Conservation (phyloP, 805 yeast genomes). For the Ogataea degrootiae region DNA sequence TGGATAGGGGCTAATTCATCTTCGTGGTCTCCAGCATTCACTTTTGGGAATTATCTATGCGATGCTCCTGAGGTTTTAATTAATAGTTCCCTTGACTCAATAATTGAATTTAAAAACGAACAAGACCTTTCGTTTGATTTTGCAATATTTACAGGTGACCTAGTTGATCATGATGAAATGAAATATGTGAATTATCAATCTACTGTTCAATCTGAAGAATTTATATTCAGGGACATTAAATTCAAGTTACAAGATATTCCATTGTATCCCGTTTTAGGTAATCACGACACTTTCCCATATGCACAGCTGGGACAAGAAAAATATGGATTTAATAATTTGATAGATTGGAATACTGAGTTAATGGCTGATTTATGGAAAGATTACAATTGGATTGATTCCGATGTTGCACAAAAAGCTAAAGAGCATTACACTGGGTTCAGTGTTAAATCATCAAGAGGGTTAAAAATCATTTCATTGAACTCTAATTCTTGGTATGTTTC, state of each 20-base stretch:
- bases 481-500: slow-evolving; percentile 64
- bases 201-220: slow-evolving; percentile 50
- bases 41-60: slow-evolving; percentile 59
- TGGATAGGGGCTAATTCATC: slow-evolving; percentile 18
- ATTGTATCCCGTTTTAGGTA: slow-evolving; percentile 60
- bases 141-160: slow-evolving; percentile 68
- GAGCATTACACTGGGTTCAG: slow-evolving; percentile 62
- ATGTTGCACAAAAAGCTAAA: slow-evolving; percentile 31
- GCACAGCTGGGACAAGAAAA: slow-evolving; percentile 58
- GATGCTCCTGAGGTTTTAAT: slow-evolving; percentile 62
- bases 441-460: slow-evolving; percentile 48
- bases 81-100: slow-evolving; percentile 49
- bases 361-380: slow-evolving; percentile 47
- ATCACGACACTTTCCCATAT: slow-evolving; percentile 70
- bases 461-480: slow-evolving; percentile 58
- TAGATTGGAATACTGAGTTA: slow-evolving; percentile 44
- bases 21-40: slow-evolving; percentile 49
- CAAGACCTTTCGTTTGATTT: slow-evolving; percentile 44
- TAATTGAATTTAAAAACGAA: slow-evolving; percentile 31
- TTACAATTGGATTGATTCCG: slow-evolving; percentile 38
- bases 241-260: slow-evolving; percentile 43
- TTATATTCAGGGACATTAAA: slow-evolving; percentile 50
- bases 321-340: slow-evolving; percentile 37
- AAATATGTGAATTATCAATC: slow-evolving; percentile 42
- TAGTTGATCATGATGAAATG: slow-evolving; percentile 62